Percentiles rank a stretch among this genome's conserved stretches.
Evolutionary conservation across 768 basidiomycete species (phyloP).

Genomic region (Zangia roseola): DNA sequence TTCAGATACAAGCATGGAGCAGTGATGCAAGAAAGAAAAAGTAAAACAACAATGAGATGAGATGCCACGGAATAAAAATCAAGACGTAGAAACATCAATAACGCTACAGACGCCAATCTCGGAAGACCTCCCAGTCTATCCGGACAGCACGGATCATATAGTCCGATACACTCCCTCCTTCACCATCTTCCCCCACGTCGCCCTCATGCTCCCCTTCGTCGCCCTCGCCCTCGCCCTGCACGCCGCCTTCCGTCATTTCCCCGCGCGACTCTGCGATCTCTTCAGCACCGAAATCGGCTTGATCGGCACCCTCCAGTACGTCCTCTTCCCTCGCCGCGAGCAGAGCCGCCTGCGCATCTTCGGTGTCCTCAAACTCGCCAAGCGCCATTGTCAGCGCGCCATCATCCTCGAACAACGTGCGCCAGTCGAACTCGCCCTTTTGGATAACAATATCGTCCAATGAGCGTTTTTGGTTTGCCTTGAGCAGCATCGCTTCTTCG

Average conservation of each 20-base stretch:
- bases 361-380: conserved; percentile 83
- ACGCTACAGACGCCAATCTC: conserved; percentile 61
- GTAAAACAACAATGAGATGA: neutral
- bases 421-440: conserved; percentile 94
- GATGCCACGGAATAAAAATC: no score
- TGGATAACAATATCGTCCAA: conserved; percentile 91
- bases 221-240: conserved; percentile 35
- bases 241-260: conserved; percentile 24
- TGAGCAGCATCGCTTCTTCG: conserved; percentile 93
- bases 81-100: neutral
- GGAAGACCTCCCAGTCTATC: conserved; percentile 66
- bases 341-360: conserved; percentile 80
- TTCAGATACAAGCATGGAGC: no score
- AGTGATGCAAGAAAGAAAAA: no score
- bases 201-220: conserved; percentile 37
- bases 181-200: conserved; percentile 41
- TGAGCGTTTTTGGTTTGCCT: conserved; percentile 96
- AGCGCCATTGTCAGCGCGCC: conserved; percentile 68
- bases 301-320: conserved; percentile 72
- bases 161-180: conserved; percentile 76
- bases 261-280: conserved; percentile 26
- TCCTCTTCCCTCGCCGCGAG: conserved; percentile 74
- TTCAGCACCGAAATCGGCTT: conserved; percentile 73
- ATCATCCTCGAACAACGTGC: conserved; percentile 69
- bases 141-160: conserved; percentile 78